phyloP scores from a whole-genome alignment of 768 basidiomycete species.

The Sarcodon sp. region DNA sequence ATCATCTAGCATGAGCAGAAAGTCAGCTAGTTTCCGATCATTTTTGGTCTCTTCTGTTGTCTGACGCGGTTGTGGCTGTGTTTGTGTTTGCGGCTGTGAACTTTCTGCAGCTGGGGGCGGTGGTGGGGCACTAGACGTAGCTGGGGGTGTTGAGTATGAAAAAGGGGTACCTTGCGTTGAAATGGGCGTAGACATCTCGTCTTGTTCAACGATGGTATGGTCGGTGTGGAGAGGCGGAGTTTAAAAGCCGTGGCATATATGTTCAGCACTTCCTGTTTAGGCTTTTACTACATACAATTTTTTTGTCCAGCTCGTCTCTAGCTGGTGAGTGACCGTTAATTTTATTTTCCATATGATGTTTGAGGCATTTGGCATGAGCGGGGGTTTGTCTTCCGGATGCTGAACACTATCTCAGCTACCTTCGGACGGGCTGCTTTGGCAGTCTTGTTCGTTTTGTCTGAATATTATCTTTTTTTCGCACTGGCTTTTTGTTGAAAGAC shows the following conservation, averaged over 20 bases:
- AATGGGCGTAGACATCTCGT: too few species aligned
- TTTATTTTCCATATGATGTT: constrained; percentile 45
- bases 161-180: too few species aligned
- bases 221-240: too few species aligned
- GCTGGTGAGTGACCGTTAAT: constrained; percentile 12
- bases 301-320: background rate
- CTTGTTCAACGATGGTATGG: too few species aligned
- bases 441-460: constrained; percentile 33
- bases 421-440: constrained; percentile 45
- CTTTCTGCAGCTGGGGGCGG: background rate
- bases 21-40: constrained; percentile 85
- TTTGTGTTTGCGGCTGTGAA: background rate
- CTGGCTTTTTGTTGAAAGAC: too few species aligned
- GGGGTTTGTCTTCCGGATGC: constrained; percentile 44
- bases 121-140: constrained; percentile 7
- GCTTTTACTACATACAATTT: background rate
- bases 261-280: background rate
- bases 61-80: constrained; percentile 41
- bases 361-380: constrained; percentile 94
- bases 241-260: too few species aligned
- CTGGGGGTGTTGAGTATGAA: constrained; percentile 6
- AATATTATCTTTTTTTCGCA: constrained; percentile 9
- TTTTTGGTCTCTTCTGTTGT: constrained; percentile 74
- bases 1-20: constrained; percentile 92
- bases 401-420: constrained; percentile 89